Evolutionary conservation across 805 yeast genomes (phyloP).

Genomic region (Teunomyces cretensis): DNA sequence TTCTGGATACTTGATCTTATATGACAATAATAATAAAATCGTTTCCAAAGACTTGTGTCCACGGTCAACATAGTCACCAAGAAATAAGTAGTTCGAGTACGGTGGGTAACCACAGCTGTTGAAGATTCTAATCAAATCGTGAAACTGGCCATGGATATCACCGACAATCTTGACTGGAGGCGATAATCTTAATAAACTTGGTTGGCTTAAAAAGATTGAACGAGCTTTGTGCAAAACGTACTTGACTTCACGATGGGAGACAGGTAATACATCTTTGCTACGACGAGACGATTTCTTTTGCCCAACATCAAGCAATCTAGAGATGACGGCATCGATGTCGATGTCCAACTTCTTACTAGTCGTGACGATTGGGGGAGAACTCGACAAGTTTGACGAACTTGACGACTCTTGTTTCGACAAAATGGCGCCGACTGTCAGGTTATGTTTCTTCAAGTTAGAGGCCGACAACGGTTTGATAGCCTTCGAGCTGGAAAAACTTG

Average conservation of each 20-base stretch:
- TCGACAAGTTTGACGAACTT: conserved; percentile 17
- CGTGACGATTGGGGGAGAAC: conserved; percentile 22
- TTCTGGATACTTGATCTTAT: conserved; percentile 59
- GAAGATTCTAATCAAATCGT: conserved; percentile 54
- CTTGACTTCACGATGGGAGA: conserved; percentile 54
- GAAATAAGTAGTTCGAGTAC: conserved; percentile 51
- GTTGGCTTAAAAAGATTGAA: conserved; percentile 61
- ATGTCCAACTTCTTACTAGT: conserved; percentile 28
- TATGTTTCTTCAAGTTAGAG: conserved; percentile 11
- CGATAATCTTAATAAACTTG: conserved; percentile 61
- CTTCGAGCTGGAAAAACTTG: conserved; percentile 12
- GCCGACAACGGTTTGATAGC: conserved; percentile 6
- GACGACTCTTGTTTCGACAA: conserved; percentile 13
- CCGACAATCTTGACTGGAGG: conserved; percentile 85
- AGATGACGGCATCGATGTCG: conserved; percentile 64
- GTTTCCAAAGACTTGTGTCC: conserved; percentile 60
- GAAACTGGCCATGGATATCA: conserved; percentile 72
- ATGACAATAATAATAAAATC: conserved; percentile 49
- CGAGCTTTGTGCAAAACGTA: conserved; percentile 58
- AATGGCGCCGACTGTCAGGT: conserved; percentile 5
- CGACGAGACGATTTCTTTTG: conserved; percentile 11
- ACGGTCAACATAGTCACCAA: conserved; percentile 62
- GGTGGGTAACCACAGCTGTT: conserved; percentile 64
- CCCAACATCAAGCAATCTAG: conserved; percentile 55
- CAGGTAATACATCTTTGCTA: conserved; percentile 47